Evolutionary conservation across 1,284 basidiomycete genomes (phyloP).

Genomic region (Exobasidium rhododendri): DNA sequence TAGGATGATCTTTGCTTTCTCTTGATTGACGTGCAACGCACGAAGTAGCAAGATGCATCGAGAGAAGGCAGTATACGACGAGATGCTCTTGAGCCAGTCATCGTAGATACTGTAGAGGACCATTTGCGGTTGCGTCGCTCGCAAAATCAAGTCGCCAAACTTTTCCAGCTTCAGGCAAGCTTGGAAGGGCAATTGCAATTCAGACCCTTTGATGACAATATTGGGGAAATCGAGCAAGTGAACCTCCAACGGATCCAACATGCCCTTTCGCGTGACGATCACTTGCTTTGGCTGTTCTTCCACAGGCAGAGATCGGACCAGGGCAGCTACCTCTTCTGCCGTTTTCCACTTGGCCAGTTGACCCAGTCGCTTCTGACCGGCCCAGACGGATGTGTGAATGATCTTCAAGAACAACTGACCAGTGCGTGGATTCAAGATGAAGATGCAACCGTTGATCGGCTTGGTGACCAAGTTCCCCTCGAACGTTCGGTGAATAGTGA

Average conservation of each 20-base stretch:
- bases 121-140: conserved; percentile 98
- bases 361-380: conserved; percentile 98
- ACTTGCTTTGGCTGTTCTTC: conserved; percentile 99
- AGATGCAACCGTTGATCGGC: conserved; percentile 98
- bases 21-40: conserved; percentile 97
- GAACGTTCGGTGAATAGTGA: conserved; percentile 99
- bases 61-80: conserved; percentile 98
- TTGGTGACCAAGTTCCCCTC: conserved; percentile 99
- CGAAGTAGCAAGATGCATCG: conserved; percentile 91
- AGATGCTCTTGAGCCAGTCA: conserved; percentile 98
- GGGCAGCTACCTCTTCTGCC: conserved; percentile 97
- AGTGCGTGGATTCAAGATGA: conserved; percentile 98
- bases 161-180: conserved; percentile 99
- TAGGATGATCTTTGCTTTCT: conserved; percentile 79
- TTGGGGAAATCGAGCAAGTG: conserved; percentile 98
- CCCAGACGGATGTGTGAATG: conserved; percentile 99
- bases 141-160: conserved; percentile 95
- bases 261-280: conserved; percentile 98
- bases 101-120: conserved; percentile 97
- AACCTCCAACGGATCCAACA: conserved; percentile 86
- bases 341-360: conserved; percentile 99
- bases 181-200: conserved; percentile 97
- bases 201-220: conserved; percentile 98
- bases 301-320: conserved; percentile 92
- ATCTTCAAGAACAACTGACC: conserved; percentile 98